A percentile compares a stretch with the other conserved stretches of the same genome.
These are phyloP conservation scores for Penicillium herquei DNA, from an alignment of 495 filamentous ascomycete genomes.

Conservation along the genomic window DNA sequence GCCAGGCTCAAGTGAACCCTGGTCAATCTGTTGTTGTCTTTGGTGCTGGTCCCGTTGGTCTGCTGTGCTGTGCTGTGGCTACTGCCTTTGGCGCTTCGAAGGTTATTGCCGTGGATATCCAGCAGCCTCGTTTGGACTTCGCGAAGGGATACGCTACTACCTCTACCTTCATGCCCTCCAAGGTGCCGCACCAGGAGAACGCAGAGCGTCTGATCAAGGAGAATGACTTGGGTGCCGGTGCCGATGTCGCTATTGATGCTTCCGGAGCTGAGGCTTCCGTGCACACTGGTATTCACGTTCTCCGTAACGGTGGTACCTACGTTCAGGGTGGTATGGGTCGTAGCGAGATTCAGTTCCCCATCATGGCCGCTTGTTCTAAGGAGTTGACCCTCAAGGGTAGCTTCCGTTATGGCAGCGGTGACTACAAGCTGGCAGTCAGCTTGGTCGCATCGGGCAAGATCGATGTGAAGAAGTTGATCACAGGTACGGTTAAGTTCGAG, in stretches of 20 bases:
- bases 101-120: slow-evolving; percentile 56
- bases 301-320: slow-evolving; percentile 54
- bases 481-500: slow-evolving; percentile 51
- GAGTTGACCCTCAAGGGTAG: slow-evolving; percentile 53
- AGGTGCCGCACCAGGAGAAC: slow-evolving; percentile 36
- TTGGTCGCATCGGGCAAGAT: slow-evolving; percentile 52
- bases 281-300: slow-evolving; percentile 51
- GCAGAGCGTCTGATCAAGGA: slow-evolving; percentile 41
- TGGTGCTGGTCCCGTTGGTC: slow-evolving; percentile 54
- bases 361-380: slow-evolving; percentile 54
- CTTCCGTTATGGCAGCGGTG: slow-evolving; percentile 54
- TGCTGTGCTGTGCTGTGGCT: slow-evolving; percentile 53
- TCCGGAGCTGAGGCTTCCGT: slow-evolving; percentile 55
- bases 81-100: slow-evolving; percentile 52
- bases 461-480: slow-evolving; percentile 51
- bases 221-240: slow-evolving; percentile 46
- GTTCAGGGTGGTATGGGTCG: slow-evolving; percentile 62
- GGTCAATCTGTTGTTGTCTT: slow-evolving; percentile 54
- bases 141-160: slow-evolving; percentile 48
- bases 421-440: slow-evolving; percentile 54
- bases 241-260: slow-evolving; percentile 58
- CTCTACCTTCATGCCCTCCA: slow-evolving; percentile 40
- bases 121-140: slow-evolving; percentile 49
- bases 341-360: slow-evolving; percentile 55
- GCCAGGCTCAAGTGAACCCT: slow-evolving; percentile 42